Evolutionary conservation across 257 asterid genomes (phyloP).

Genomic region (Nicotiana undulata): DNA sequence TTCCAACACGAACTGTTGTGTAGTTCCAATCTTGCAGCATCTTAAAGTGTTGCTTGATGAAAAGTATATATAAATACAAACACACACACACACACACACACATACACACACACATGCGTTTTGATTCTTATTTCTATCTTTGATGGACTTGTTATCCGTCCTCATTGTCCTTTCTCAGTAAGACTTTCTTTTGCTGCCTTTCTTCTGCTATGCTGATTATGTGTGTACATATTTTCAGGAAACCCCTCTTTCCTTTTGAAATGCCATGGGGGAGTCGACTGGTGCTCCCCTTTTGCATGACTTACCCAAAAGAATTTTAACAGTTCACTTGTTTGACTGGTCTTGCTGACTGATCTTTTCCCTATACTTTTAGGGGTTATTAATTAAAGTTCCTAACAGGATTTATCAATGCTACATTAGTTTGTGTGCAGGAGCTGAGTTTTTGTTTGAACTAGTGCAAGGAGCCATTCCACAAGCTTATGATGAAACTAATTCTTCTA

Average conservation of each 20-base stretch:
- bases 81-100: too few species aligned
- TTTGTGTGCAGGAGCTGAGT: conserved; percentile 88
- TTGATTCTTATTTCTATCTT: not conserved
- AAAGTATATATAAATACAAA: not conserved
- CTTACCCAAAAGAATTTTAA: not conserved
- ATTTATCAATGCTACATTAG: conserved; percentile 36
- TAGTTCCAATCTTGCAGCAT: not conserved
- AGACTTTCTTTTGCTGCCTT: not conserved
- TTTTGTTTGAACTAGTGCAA: conserved; percentile 66
- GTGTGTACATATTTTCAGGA: not conserved
- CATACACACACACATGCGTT: not conserved
- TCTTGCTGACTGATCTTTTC: conserved; percentile 5
- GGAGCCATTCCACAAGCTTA: conserved; percentile 60
- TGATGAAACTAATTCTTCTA: conserved; percentile 37
- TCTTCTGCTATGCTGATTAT: not conserved
- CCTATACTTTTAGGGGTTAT: conserved; percentile 1
- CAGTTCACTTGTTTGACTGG: not conserved
- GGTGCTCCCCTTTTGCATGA: not conserved
- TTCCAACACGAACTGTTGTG: not conserved
- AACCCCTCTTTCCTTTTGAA: not conserved
- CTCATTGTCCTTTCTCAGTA: not conserved
- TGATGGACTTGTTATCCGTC: not conserved
- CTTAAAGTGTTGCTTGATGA: not conserved
- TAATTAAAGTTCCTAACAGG: conserved; percentile 17
- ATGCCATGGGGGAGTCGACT: not conserved